Percentiles rank a stretch among this genome's conserved stretches.
phyloP scores from a whole-genome alignment of 2,329 filamentous ascomycete species.

The Aspergillus costaricaensis region DNA sequence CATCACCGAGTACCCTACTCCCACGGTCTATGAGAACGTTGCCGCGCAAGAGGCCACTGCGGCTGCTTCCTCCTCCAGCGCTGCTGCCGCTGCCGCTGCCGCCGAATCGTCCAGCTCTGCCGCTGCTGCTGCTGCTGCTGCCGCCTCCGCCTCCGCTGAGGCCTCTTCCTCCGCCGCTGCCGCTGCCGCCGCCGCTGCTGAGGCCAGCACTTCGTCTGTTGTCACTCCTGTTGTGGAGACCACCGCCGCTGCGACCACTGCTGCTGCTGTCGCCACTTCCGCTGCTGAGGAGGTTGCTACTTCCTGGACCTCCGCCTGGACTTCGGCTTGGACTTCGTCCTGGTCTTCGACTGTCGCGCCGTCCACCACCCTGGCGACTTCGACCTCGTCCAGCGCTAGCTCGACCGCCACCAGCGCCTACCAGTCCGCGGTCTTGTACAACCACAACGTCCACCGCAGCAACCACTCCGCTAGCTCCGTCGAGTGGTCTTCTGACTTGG shows the following conservation, averaged over 20 bases:
- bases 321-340: constrained; percentile 15
- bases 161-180: not conserved
- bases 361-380: constrained; percentile 18
- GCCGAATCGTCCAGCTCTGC: constrained; percentile 5
- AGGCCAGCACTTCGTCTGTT: not conserved
- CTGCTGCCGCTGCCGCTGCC: not conserved
- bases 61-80: not conserved
- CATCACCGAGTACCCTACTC: constrained; percentile 27
- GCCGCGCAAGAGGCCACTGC: not conserved
- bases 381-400: constrained; percentile 20
- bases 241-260: not conserved
- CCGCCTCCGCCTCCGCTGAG: not conserved
- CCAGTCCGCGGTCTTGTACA: constrained; percentile 52
- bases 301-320: constrained; percentile 17
- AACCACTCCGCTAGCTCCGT: constrained; percentile 74
- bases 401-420: constrained; percentile 18
- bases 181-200: not conserved
- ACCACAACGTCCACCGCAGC: constrained; percentile 83
- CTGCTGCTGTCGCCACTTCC: not conserved
- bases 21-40: constrained; percentile 6
- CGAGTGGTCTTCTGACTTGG: constrained; percentile 66
- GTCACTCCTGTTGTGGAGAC: not conserved
- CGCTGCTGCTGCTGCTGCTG: not conserved
- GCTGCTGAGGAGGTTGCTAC: not conserved
- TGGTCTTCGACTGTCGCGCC: constrained; percentile 11